phyloP scores from a whole-genome alignment of 1,139 yeast genomes.

The Lodderomyces pseudojiufengensis region DNA sequence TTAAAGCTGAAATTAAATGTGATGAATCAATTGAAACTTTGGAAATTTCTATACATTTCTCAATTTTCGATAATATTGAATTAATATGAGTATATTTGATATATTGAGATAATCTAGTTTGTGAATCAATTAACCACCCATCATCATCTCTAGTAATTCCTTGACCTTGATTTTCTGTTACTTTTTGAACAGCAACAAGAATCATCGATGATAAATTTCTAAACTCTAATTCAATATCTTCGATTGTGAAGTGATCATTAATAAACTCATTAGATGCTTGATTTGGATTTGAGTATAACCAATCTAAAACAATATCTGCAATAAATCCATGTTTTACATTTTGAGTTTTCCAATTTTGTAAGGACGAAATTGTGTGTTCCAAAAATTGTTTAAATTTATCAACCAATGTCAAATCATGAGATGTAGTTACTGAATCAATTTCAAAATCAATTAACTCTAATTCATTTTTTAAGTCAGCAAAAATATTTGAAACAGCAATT shows the following conservation, averaged over 20 bases:
- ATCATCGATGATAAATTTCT: constrained; percentile 58
- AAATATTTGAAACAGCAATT: constrained; percentile 14
- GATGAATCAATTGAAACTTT: constrained; percentile 27
- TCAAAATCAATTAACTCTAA: constrained; percentile 14
- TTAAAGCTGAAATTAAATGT: constrained; percentile 38
- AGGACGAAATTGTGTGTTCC: constrained; percentile 16
- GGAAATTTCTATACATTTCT: constrained; percentile 17
- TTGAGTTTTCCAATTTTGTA: constrained; percentile 27
- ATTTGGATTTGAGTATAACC: constrained; percentile 24
- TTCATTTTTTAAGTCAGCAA: constrained; percentile 20
- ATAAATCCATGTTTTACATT: constrained; percentile 38
- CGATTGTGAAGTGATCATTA: constrained; percentile 19
- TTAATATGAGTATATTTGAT: constrained; percentile 27
- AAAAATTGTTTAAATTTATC: constrained; percentile 19
- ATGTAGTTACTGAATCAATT: constrained; percentile 17
- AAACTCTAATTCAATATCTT: constrained; percentile 44
- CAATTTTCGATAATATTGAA: constrained; percentile 24
- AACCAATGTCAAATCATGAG: constrained; percentile 16
- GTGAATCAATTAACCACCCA: constrained; percentile 58
- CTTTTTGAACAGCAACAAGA: constrained; percentile 64
- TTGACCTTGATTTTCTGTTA: constrained; percentile 30
- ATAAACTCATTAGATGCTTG: not conserved
- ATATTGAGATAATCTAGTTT: constrained; percentile 39
- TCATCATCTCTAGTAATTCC: constrained; percentile 50
- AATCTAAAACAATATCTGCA: constrained; percentile 41